Evolutionary conservation across 192 early-diverging fungal species (phyloP).

Genomic region (Backusella tarrabulga): DNA sequence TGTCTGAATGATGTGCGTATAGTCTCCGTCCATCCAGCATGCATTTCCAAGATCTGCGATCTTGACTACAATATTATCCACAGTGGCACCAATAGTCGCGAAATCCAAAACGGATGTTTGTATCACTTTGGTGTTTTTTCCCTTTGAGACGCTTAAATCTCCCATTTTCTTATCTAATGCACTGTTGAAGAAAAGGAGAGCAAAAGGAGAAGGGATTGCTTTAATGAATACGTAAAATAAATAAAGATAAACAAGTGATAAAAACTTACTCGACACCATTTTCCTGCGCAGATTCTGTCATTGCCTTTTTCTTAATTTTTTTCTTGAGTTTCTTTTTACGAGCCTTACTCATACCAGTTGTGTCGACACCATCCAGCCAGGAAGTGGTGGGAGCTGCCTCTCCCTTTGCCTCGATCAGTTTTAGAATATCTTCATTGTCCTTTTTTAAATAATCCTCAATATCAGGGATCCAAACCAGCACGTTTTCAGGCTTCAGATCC

Average conservation of each 20-base stretch:
- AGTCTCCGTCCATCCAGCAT: slow-evolving; percentile 91
- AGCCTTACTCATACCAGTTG: slow-evolving; percentile 36
- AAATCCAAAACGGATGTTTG: slow-evolving; percentile 3
- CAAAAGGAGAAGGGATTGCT: not conserved
- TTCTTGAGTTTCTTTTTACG: slow-evolving; percentile 59
- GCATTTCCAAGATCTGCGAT: slow-evolving; percentile 97
- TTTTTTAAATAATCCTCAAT: slow-evolving; percentile 55
- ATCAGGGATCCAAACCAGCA: slow-evolving; percentile 84
- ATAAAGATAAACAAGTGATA: not conserved
- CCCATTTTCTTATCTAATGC: slow-evolving; percentile 3
- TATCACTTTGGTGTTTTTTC: not conserved
- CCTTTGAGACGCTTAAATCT: not conserved
- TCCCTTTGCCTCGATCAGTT: not conserved
- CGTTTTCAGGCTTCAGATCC: slow-evolving; percentile 96
- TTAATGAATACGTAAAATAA: not conserved
- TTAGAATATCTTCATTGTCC: slow-evolving; percentile 25
- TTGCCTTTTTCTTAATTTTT: slow-evolving; percentile 37
- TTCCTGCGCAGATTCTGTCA: not conserved
- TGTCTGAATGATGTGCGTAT: slow-evolving; percentile 94
- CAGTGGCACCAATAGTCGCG: not conserved
- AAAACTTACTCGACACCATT: not conserved
- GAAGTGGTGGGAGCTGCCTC: not conserved
- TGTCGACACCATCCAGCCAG: slow-evolving; percentile 7
- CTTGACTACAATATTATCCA: slow-evolving; percentile 68
- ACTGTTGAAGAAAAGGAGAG: not conserved